Conservation (phyloP, 2,329 filamentous ascomycete species). For the Colletotrichum eleusines region DNA sequence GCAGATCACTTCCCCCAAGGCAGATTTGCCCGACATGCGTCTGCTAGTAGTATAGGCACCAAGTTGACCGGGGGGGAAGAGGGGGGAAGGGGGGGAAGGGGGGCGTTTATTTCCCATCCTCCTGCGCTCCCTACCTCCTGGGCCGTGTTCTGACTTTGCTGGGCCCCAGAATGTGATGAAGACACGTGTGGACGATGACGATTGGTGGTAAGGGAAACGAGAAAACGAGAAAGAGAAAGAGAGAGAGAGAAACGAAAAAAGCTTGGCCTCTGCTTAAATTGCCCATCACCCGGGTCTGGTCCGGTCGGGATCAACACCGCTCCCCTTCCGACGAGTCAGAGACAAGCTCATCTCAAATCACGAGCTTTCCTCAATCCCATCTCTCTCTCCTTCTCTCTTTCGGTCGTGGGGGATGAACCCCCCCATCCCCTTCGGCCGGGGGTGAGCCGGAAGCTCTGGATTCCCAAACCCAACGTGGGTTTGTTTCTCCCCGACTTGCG, state of each 20-base stretch:
- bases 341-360: conserved; percentile 13
- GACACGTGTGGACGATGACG: background rate
- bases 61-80: background rate
- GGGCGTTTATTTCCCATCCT: background rate
- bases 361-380: background rate
- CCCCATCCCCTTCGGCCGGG: conserved; percentile 7
- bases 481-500: no score
- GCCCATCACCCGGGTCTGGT: conserved; percentile 1
- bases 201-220: background rate
- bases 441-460: conserved; percentile 9
- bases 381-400: background rate
- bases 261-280: background rate
- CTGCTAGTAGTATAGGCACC: background rate
- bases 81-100: no score
- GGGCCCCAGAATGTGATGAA: background rate
- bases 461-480: background rate
- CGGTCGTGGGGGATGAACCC: no score
- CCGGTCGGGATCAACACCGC: conserved; percentile 10
- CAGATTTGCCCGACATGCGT: background rate
- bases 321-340: background rate
- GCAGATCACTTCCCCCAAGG: conserved; percentile 8
- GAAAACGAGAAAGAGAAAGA: background rate
- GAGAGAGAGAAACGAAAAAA: background rate
- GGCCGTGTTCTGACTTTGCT: background rate
- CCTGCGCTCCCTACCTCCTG: background rate